phyloP scores from a whole-genome alignment of 441 rosid genomes.

The Erodium trifolium region DNA sequence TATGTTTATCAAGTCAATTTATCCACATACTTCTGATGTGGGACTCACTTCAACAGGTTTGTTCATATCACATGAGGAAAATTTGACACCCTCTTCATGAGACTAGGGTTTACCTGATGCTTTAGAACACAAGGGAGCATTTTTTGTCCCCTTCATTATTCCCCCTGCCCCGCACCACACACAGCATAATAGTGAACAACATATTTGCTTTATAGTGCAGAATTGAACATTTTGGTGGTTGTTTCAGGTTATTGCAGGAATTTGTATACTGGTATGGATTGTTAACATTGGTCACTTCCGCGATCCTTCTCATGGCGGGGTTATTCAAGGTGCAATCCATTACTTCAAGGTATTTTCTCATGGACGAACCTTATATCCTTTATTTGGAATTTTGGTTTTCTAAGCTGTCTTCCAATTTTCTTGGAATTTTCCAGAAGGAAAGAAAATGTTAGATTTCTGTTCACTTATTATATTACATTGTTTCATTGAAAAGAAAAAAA shows the following conservation, averaged over 20 bases:
- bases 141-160: neutral
- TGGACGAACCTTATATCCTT: constrained; percentile 10
- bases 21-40: too few relatives aligned
- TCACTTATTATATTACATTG: neutral
- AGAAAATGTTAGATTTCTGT: neutral
- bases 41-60: neutral
- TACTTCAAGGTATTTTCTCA: constrained; percentile 68
- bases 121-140: constrained; percentile 9
- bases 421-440: neutral
- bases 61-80: neutral
- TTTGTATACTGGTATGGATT: constrained; percentile 91
- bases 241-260: constrained; percentile 91
- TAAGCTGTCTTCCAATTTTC: neutral
- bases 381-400: neutral
- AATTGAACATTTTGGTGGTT: constrained; percentile 14
- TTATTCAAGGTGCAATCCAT: constrained; percentile 91
- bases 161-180: constrained; percentile 1
- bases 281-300: constrained; percentile 95
- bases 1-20: too few relatives aligned
- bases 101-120: neutral
- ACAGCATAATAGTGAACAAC: neutral
- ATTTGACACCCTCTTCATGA: neutral
- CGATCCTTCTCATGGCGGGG: constrained; percentile 97
- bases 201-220: neutral
- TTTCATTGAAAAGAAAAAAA: neutral